phyloP scores from a whole-genome alignment of 1,139 yeast species.

The Hemisphaericaspora xylanilytica region DNA sequence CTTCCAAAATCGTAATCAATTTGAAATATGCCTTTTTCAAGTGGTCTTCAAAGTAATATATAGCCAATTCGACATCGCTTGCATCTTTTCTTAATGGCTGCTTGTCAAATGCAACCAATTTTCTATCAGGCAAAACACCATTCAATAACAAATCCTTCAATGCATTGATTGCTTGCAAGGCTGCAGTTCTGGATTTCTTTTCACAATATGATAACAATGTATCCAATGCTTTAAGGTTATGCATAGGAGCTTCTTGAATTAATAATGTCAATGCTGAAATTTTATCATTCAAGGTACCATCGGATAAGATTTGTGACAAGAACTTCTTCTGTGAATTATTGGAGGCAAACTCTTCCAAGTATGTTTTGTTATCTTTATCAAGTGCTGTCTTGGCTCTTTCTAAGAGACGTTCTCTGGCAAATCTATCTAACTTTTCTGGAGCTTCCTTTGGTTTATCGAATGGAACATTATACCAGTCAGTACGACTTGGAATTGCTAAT shows the following conservation, averaged over 20 bases:
- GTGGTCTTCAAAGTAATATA: conserved; percentile 87
- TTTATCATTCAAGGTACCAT: conserved; percentile 95
- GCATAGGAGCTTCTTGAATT: conserved; percentile 93
- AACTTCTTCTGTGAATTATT: conserved; percentile 85
- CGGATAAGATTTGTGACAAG: conserved; percentile 81
- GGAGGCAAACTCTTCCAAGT: conserved; percentile 73
- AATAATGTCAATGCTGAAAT: conserved; percentile 89
- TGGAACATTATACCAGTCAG: conserved; percentile 69
- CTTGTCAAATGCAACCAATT: conserved; percentile 74
- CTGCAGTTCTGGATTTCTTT: conserved; percentile 91
- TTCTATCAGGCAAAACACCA: conserved; percentile 83
- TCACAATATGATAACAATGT: conserved; percentile 74
- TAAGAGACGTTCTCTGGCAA: conserved; percentile 52
- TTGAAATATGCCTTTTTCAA: conserved; percentile 74
- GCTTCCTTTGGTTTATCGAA: conserved; percentile 35
- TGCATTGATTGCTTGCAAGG: conserved; percentile 86
- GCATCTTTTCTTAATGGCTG: conserved; percentile 59
- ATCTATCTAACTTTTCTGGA: conserved; percentile 45
- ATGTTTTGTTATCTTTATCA: conserved; percentile 68
- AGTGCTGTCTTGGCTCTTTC: conserved; percentile 67
- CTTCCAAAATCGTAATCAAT: conserved; percentile 67
- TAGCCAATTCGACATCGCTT: conserved; percentile 54
- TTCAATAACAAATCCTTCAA: conserved; percentile 80
- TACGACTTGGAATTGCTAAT: conserved; percentile 58
- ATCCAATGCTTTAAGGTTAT: conserved; percentile 80